These are phyloP conservation scores for Macrolepiota fuliginosa DNA, from an alignment of 768 basidiomycete species.

Conservation along the genomic window DNA sequence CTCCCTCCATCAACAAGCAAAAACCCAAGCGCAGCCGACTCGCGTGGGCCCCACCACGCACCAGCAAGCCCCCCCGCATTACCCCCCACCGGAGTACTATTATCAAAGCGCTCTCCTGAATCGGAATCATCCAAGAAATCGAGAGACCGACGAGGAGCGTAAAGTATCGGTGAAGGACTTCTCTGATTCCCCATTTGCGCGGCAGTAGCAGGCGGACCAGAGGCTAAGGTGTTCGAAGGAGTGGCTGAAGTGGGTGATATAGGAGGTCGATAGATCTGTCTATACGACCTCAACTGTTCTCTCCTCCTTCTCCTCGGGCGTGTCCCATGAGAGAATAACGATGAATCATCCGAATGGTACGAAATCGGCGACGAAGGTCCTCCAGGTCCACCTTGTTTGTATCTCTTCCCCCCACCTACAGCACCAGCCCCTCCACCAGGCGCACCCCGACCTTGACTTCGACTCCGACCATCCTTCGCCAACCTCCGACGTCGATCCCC, in stretches of 20 bases:
- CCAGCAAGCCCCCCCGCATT: background rate
- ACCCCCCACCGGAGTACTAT: background rate
- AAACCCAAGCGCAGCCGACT: background rate
- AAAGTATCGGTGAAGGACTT: constrained; percentile 6
- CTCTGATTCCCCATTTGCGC: background rate
- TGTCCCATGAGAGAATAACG: background rate
- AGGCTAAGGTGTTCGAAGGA: background rate
- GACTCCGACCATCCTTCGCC: background rate
- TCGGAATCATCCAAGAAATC: constrained; percentile 6
- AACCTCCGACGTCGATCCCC: background rate
- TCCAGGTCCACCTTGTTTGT: background rate
- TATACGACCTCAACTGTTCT: constrained; percentile 23
- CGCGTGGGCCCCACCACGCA: background rate
- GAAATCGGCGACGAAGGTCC: constrained; percentile 6
- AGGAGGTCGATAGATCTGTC: constrained; percentile 23
- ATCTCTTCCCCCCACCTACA: background rate
- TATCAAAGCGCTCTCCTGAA: background rate
- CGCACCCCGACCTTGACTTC: background rate
- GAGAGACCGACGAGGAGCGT: constrained; percentile 2
- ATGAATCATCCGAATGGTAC: constrained; percentile 11
- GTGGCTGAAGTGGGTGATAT: background rate
- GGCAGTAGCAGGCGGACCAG: background rate
- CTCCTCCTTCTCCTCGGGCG: constrained; percentile 18
- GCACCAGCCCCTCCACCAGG: background rate
- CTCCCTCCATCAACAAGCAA: background rate